phyloP scores from a whole-genome alignment of 768 basidiomycete species.

The Tylopilus felleus region DNA sequence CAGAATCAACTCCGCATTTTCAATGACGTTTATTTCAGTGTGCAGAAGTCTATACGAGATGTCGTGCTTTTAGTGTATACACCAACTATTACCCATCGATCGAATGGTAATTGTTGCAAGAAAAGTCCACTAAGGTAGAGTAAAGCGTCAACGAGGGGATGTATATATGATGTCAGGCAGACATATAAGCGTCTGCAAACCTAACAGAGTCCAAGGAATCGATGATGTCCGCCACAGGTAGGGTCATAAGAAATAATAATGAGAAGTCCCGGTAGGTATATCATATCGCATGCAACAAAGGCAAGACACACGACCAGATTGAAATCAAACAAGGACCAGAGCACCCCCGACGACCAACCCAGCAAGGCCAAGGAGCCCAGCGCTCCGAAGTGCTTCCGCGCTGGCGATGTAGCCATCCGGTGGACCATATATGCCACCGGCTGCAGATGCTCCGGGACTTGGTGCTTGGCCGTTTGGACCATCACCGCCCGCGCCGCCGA shows the following conservation, averaged over 20 bases:
- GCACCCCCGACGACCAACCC: constrained; percentile 49
- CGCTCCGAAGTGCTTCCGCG: constrained; percentile 47
- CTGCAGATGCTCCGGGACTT: constrained; percentile 48
- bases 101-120: constrained; percentile 14
- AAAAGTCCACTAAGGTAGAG: constrained; percentile 23
- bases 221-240: constrained; percentile 13
- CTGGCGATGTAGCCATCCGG: constrained; percentile 62
- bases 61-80: constrained; percentile 20
- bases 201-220: constrained; percentile 18
- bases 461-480: constrained; percentile 47
- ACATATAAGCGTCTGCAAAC: constrained; percentile 19
- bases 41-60: constrained; percentile 17
- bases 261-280: constrained; percentile 13
- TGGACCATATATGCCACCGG: constrained; percentile 58
- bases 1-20: background rate
- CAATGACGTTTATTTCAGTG: background rate
- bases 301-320: constrained; percentile 2
- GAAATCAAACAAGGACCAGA: constrained; percentile 42
- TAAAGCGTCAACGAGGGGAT: constrained; percentile 27
- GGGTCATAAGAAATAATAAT: background rate
- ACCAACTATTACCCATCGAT: constrained; percentile 19
- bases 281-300: constrained; percentile 12
- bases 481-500: constrained; percentile 49
- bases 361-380: constrained; percentile 41
- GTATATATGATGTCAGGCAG: constrained; percentile 18